A percentile compares a stretch with the other conserved stretches of the same genome.
These are phyloP conservation scores for Bryoglossum gracile DNA, from an alignment of 495 filamentous ascomycete species.

Conservation along the genomic window DNA sequence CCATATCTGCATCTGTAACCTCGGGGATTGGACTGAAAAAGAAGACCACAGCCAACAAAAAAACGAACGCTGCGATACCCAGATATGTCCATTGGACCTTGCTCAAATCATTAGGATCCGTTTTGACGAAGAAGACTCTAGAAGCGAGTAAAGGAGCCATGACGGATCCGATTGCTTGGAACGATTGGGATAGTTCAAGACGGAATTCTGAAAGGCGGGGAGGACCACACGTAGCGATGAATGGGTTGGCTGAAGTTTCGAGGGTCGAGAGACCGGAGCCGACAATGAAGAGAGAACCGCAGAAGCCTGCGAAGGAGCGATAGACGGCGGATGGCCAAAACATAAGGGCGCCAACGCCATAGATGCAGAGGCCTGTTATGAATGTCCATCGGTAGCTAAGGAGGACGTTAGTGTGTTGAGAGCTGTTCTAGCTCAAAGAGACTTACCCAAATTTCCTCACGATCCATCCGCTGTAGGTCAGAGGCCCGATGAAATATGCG, in stretches of 20 bases:
- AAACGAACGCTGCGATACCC: constrained; percentile 64
- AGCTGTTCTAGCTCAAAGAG: no score
- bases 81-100: constrained; percentile 73
- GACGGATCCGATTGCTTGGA: constrained; percentile 59
- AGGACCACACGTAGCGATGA: constrained; percentile 52
- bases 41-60: constrained; percentile 56
- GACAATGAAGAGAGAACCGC: constrained; percentile 63
- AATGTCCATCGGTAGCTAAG: constrained; percentile 53
- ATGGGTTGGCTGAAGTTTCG: constrained; percentile 64
- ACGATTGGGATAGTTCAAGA: constrained; percentile 59
- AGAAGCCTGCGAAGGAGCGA: constrained; percentile 60
- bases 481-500: no score
- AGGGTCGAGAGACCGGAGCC: constrained; percentile 63
- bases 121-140: constrained; percentile 56
- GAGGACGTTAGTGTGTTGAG: no score
- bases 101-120: constrained; percentile 41
- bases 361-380: constrained; percentile 48
- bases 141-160: constrained; percentile 58
- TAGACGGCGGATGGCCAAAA: constrained; percentile 54
- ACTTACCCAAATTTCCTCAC: no score
- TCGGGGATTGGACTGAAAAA: constrained; percentile 61
- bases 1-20: constrained; percentile 65
- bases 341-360: constrained; percentile 50
- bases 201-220: constrained; percentile 62
- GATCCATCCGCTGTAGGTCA: no score